phyloP scores from a whole-genome alignment of 2,329 filamentous ascomycete genomes.

The Pyrenochaeta sp. region DNA sequence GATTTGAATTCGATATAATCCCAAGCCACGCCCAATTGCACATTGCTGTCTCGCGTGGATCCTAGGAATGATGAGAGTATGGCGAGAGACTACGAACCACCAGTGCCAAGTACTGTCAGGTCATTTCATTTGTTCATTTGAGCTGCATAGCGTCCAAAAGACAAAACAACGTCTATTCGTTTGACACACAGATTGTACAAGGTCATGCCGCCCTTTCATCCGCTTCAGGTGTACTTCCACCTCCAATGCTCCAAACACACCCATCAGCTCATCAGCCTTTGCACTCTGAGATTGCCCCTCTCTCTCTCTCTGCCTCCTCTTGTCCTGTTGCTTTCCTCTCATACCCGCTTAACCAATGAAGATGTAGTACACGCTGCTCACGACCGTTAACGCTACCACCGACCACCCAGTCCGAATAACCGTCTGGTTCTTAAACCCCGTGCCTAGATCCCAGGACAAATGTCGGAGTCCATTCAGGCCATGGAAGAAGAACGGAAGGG shows the following conservation, averaged over 20 bases:
- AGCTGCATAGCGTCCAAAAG: neutral
- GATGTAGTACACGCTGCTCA: slow-evolving; percentile 45
- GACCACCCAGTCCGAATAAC: slow-evolving; percentile 72
- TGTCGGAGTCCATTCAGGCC: slow-evolving; percentile 74
- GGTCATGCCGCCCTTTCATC: slow-evolving; percentile 2
- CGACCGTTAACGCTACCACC: slow-evolving; percentile 65
- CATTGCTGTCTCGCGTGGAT: too few relatives aligned
- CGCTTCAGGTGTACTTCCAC: neutral
- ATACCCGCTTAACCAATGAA: slow-evolving; percentile 22
- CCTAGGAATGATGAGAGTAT: neutral
- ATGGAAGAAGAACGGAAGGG: slow-evolving; percentile 74
- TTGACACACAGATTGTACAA: slow-evolving; percentile 18
- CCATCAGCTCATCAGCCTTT: neutral
- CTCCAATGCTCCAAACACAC: neutral
- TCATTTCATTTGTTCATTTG: neutral
- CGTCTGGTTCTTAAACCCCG: slow-evolving; percentile 68
- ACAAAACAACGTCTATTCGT: slow-evolving; percentile 9
- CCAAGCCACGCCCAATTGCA: too few relatives aligned
- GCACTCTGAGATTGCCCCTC: neutral
- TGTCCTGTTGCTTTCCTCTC: neutral
- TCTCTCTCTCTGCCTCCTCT: neutral
- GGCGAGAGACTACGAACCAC: neutral
- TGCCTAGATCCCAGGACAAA: slow-evolving; percentile 74
- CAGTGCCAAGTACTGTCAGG: neutral
- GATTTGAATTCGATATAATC: neutral